Evolutionary conservation across 2,329 filamentous ascomycete genomes (phyloP), one percentile per base, ranked within the genome.

Genomic region (Trichothecium sympodiale): DNA sequence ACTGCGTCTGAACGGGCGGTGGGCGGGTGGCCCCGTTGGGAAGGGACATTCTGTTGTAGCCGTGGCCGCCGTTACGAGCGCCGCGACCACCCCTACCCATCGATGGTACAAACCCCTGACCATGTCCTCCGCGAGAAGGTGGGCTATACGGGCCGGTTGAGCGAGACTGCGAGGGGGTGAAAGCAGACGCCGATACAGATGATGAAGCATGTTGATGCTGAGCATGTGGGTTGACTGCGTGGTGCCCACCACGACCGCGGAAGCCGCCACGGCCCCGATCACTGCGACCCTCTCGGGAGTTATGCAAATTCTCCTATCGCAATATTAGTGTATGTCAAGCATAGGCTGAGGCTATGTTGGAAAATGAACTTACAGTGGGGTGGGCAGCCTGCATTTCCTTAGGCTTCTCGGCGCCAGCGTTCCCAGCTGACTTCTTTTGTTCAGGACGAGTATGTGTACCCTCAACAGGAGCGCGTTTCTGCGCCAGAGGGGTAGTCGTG

Each of bases 391-490:
- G 43, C 5, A 49, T 38, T 17, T 65, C 56, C 47, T 66, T 72
- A n/a, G 49, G 40, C 46, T 64, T 60, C 25, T 68, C 65, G 20
- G 47, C 38, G 18, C 43, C 41, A 27, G 56, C 29, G 23, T 48
- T 54, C 29, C 51, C 43, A 2, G 59, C 44, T 5, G 57, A 39
- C 53, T 71, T 75, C 41, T 67, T 67, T 41, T 62, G 56, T 28
- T 71, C 67, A 31, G 62, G 28, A 69, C 67, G 31, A 28, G 53
- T 40, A 23, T 46, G 49, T 8, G 56, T 46, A 3, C 47, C 51
- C 39, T 74, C 70, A 13, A 60, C 43, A 1, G 65, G 59, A 14
- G 51, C 52, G 31, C 67, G 65, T 52, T 73, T 74, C 28, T 56
- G 50, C 3, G 56, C 38, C 6, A 60, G 48, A 6, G 60, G 47